A percentile compares a stretch with the other conserved stretches of the same genome.
These are phyloP conservation scores for Aspergillus bertholletiae DNA, from an alignment of 495 filamentous ascomycete species.

Conservation along the genomic window DNA sequence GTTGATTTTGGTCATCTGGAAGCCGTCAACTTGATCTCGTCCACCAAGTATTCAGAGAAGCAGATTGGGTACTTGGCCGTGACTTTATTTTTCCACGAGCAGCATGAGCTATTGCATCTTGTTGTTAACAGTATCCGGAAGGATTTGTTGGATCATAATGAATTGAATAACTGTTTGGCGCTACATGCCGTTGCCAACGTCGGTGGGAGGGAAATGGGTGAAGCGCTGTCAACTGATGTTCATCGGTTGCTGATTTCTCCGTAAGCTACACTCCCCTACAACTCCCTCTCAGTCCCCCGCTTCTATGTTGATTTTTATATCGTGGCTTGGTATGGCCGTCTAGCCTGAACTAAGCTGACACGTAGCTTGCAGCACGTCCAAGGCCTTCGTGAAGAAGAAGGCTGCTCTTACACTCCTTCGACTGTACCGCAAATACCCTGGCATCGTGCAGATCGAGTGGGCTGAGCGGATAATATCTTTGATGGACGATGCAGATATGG, in stretches of 20 bases:
- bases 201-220: constrained; percentile 93
- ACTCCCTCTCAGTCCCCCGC: not conserved
- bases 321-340: no score
- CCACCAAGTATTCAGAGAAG: constrained; percentile 97
- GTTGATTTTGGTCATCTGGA: constrained; percentile 99
- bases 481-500: constrained; percentile 96
- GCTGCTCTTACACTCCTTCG: constrained; percentile 94
- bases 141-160: constrained; percentile 90
- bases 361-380: constrained; percentile 66
- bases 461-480: constrained; percentile 94
- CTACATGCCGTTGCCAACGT: constrained; percentile 98
- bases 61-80: constrained; percentile 99
- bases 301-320: not conserved
- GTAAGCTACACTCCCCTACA: constrained; percentile 48
- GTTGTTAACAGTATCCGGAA: constrained; percentile 99
- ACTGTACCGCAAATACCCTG: constrained; percentile 88
- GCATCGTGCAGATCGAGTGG: constrained; percentile 94
- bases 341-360: constrained; percentile 14
- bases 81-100: constrained; percentile 93
- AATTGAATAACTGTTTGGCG: constrained; percentile 96
- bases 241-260: constrained; percentile 94
- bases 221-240: constrained; percentile 88
- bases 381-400: constrained; percentile 99
- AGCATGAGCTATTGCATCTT: constrained; percentile 92
- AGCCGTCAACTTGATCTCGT: constrained; percentile 95